Conservation (phyloP, 1,139 yeast species). For the Lodderomyces pseudojiufengensis region DNA sequence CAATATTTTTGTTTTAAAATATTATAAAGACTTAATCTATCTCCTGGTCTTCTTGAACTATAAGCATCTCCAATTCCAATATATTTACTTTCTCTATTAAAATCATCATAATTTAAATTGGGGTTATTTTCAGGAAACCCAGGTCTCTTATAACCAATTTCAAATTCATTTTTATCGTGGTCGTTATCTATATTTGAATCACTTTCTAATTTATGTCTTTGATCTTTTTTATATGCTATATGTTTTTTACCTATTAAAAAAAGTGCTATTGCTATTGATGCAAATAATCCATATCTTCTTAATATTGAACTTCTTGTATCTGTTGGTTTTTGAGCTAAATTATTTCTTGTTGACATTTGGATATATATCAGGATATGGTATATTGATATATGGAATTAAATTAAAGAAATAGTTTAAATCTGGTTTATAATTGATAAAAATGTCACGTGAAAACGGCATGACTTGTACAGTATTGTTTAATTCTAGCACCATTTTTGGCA, state of each 20-base stretch:
- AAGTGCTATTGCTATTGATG: constrained; percentile 29
- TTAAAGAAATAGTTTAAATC: too few relatives aligned
- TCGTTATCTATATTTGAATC: constrained; percentile 37
- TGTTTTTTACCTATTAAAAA: constrained; percentile 36
- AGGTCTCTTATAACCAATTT: constrained; percentile 26
- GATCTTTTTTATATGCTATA: constrained; percentile 34
- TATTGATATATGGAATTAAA: too few relatives aligned
- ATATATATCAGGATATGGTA: too few relatives aligned
- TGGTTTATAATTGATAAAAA: too few relatives aligned
- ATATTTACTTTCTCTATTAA: constrained; percentile 51
- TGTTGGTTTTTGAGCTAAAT: constrained; percentile 8
- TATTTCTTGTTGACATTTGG: neutral
- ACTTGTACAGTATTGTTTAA: too few relatives aligned
- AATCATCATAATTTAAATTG: constrained; percentile 21
- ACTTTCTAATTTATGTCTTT: constrained; percentile 35
- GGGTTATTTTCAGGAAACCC: constrained; percentile 35
- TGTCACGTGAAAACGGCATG: too few relatives aligned
- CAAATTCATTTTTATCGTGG: constrained; percentile 32
- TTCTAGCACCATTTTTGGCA: too few relatives aligned
- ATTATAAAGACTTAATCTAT: constrained; percentile 34
- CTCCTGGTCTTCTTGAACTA: constrained; percentile 49
- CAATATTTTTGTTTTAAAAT: constrained; percentile 24
- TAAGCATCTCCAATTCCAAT: constrained; percentile 67
- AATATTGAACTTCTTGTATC: constrained; percentile 39
- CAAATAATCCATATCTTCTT: constrained; percentile 34